Percentiles rank a stretch among this genome's conserved stretches.
These are phyloP conservation scores for Candida maesae DNA, from an alignment of 805 yeast genomes.

Conservation along the genomic window DNA sequence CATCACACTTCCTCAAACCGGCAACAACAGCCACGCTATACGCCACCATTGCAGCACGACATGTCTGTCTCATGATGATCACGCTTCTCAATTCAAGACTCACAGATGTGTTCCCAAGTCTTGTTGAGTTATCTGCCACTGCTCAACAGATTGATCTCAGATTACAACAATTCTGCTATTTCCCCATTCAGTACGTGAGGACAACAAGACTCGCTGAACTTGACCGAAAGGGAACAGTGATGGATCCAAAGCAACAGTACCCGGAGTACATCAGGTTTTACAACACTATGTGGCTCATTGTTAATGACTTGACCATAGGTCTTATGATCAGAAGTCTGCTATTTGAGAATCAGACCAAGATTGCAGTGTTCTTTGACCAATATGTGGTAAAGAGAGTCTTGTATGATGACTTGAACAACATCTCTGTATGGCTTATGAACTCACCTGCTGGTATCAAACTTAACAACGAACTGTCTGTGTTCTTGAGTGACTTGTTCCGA, in stretches of 20 bases:
- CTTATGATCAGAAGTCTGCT: slow-evolving; percentile 49
- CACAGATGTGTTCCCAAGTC: slow-evolving; percentile 21
- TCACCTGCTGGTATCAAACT: slow-evolving; percentile 94
- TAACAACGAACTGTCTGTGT: slow-evolving; percentile 78
- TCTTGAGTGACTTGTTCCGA: slow-evolving; percentile 78
- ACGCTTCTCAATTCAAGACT: slow-evolving; percentile 30
- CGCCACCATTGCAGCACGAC: slow-evolving; percentile 12
- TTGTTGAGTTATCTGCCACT: slow-evolving; percentile 50
- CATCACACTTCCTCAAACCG: slow-evolving; percentile 15
- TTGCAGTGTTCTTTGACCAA: slow-evolving; percentile 29
- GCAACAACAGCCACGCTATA: slow-evolving; percentile 8
- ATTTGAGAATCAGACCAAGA: slow-evolving; percentile 31
- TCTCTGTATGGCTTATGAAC: slow-evolving; percentile 72
- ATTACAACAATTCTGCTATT: slow-evolving; percentile 66
- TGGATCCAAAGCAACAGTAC: slow-evolving; percentile 41
- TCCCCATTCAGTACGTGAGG: slow-evolving; percentile 74
- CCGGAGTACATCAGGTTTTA: slow-evolving; percentile 73
- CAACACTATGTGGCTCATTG: slow-evolving; percentile 83
- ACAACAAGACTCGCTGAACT: slow-evolving; percentile 32
- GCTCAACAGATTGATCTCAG: slow-evolving; percentile 79
- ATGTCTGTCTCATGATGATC: slow-evolving; percentile 15
- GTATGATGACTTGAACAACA: slow-evolving; percentile 40
- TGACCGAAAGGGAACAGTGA: slow-evolving; percentile 25
- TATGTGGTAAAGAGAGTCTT: slow-evolving; percentile 36
- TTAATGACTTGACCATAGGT: slow-evolving; percentile 81